Evolutionary conservation across 257 asterid genomes (phyloP), one percentile per base, ranked within the genome.

Genomic region (Solanum ossicruentum): DNA sequence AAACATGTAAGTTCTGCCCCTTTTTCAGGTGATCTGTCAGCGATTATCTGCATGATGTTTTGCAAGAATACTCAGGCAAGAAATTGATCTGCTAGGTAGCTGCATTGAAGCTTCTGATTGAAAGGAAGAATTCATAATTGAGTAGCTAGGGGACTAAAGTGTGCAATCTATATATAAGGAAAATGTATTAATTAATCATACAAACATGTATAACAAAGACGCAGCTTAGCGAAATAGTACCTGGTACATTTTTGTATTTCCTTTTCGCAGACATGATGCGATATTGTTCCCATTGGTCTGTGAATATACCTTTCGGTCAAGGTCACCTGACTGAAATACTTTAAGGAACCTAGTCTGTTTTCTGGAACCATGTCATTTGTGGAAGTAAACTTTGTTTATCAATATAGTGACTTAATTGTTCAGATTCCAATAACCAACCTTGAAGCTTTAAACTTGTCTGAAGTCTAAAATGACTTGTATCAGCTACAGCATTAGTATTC

Each of bases 1-100:
- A 97, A 89, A 97, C 99, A 58, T 97, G 99, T 97, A 91, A 85
- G 96, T 7, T 54, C 6, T 69, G n/a, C 21, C 69, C 57, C 39
- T 51, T 51, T 66, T 83, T 54, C 12, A 4, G 81, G 49, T 51
- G 61, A 52, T 67, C 78, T 41, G 32, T 20, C 17, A 18, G 55
- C 26, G 18, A 72, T 45, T 11, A 43, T 45, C 57, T 72, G 7
- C 57, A 6, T 72, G 80, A 45, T 43, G 12, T 72, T 43, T 72
- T 20, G 20, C 56, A 43, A 10, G 20, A 11, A 72, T n/a, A 21
- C 81, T 12, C 12, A 0, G n/a, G 13, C 39, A 45, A 72, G n/a
- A 72, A 72, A 72, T 63, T 72, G 8, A 12, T 21, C 41, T 73
- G n/a, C 58, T 73, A 45, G 7, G 81, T 6, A 73, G 3, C 39